These are phyloP conservation scores for Anisogramma anomala DNA, from an alignment of 2,329 filamentous ascomycete species.

Conservation along the genomic window DNA sequence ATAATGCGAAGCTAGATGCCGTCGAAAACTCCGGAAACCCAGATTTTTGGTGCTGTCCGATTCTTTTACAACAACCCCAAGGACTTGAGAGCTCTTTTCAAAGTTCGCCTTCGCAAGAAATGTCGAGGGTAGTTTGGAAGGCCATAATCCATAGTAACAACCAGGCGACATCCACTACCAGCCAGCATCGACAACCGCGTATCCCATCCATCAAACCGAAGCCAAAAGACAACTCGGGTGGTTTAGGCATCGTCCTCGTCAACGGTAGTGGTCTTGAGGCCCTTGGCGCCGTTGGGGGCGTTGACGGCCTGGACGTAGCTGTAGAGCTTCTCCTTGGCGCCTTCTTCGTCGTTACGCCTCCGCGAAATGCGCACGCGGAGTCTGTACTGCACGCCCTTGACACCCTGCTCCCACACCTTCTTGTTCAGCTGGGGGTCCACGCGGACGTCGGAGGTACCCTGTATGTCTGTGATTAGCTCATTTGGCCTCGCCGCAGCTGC, in stretches of 20 bases:
- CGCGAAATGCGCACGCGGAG: slow-evolving; percentile 96
- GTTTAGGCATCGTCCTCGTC: slow-evolving; percentile 55
- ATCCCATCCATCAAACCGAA: slow-evolving; percentile 14
- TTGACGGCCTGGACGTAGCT: slow-evolving; percentile 99
- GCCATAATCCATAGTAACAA: neutral
- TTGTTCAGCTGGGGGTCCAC: slow-evolving; percentile 99
- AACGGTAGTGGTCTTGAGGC: slow-evolving; percentile 84
- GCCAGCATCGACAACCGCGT: slow-evolving; percentile 13
- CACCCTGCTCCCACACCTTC: slow-evolving; percentile 99
- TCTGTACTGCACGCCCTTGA: slow-evolving; percentile 98
- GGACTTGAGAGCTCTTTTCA: slow-evolving; percentile 16
- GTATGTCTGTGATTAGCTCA: slow-evolving; percentile 13
- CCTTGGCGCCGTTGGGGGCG: slow-evolving; percentile 98
- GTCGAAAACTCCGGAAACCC: slow-evolving; percentile 33
- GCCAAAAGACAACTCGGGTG: neutral
- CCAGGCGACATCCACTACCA: neutral
- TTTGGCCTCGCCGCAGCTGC: neutral
- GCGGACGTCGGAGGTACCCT: slow-evolving; percentile 96
- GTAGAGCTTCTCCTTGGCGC: slow-evolving; percentile 99
- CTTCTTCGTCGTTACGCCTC: slow-evolving; percentile 99
- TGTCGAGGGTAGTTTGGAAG: neutral
- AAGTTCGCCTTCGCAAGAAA: slow-evolving; percentile 15
- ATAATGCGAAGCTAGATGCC: slow-evolving; percentile 32
- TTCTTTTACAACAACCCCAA: slow-evolving; percentile 11
- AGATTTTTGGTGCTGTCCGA: too few relatives aligned